Evolutionary conservation across 2,329 filamentous ascomycete species (phyloP).

Genomic region (Cladosporium sp.): DNA sequence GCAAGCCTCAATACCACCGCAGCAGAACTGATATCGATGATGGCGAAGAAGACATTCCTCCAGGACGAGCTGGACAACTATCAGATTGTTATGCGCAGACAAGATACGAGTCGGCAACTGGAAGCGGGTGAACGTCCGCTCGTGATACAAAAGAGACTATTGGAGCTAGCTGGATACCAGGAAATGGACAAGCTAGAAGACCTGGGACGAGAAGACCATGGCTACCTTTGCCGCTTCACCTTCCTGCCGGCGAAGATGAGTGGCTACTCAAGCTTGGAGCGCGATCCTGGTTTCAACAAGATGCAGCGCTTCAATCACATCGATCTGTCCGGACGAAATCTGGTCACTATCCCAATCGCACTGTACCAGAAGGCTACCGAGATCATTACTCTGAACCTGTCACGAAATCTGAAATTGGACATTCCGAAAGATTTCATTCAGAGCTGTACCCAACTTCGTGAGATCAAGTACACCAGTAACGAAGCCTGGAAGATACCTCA

Average conservation of each 20-base stretch:
- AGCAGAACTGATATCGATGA: conserved; percentile 80
- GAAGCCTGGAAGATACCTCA: conserved; percentile 83
- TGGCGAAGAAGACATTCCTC: conserved; percentile 91
- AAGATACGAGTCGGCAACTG: conserved; percentile 82
- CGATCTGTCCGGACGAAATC: conserved; percentile 83
- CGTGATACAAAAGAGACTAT: conserved; percentile 83
- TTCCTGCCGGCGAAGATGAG: conserved; percentile 88
- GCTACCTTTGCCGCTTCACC: conserved; percentile 92
- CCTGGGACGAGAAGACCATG: conserved; percentile 93
- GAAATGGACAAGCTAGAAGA: conserved; percentile 86
- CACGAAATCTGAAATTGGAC: conserved; percentile 86
- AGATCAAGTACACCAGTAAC: conserved; percentile 95
- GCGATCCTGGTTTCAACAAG: conserved; percentile 77
- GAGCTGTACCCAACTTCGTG: conserved; percentile 83
- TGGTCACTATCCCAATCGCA: conserved; percentile 91
- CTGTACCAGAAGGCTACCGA: conserved; percentile 89
- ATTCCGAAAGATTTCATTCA: conserved; percentile 96
- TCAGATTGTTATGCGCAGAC: conserved; percentile 91
- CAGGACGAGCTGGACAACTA: conserved; percentile 91
- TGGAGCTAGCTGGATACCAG: conserved; percentile 90
- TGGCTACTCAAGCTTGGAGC: conserved; percentile 70
- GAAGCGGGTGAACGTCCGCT: conserved; percentile 77
- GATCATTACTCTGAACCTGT: conserved; percentile 92
- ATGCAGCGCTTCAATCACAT: conserved; percentile 92
- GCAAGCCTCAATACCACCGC: conserved; percentile 82